Base-by-base conservation (phyloP, 75 land plant species). In the Pseudotsuga menziesii region DNA sequence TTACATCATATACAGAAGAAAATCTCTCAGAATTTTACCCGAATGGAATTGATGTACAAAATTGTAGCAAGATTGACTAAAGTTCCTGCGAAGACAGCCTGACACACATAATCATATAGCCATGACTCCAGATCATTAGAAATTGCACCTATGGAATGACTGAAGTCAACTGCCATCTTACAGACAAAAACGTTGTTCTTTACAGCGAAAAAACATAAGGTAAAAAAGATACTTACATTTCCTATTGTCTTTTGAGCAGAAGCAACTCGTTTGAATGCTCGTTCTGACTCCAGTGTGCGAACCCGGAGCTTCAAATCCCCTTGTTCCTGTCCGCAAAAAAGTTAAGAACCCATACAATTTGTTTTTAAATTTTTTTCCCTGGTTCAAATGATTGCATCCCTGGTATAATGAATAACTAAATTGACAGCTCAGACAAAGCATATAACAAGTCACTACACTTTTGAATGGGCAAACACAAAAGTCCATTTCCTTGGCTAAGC, bases 231-330 rank as follows among this genome's bases (percentile, higher is more conserved):
- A 44, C 48, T 82, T 76, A 92, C 99, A 89, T 82, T 94, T 55
- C 88, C 98, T 61, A 97, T 83, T 48, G 93, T 92, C 69, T 89
- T 90, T 79, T 97, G 99, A 57, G 91, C 89, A 63, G 88, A 80
- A 41, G 99, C 98, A 80, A 95, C 98, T 80, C 99, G 90, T 73
- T 92, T 90, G 85, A 97, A 97, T 36, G 99, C 90, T 61, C 99
- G 85, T 76, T 97, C 99, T 59, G 99, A 92, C 83, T 97, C 99
- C 78, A 97, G 72, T 70, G 94, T 72, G 48, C 99, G 90, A 54
- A 97, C 99, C 20, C 99, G 88, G 22, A 97, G 90, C 78, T 97
- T 97, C 67, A 97, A 76, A 82, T 97, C 99, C 80, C 99, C 99
- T 97, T 97, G 95, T 80, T 97, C 99, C 99, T 97, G 85, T 61